phyloP scores from a whole-genome alignment of 2,329 filamentous ascomycete species.

The Dactylonectria macrodidyma region DNA sequence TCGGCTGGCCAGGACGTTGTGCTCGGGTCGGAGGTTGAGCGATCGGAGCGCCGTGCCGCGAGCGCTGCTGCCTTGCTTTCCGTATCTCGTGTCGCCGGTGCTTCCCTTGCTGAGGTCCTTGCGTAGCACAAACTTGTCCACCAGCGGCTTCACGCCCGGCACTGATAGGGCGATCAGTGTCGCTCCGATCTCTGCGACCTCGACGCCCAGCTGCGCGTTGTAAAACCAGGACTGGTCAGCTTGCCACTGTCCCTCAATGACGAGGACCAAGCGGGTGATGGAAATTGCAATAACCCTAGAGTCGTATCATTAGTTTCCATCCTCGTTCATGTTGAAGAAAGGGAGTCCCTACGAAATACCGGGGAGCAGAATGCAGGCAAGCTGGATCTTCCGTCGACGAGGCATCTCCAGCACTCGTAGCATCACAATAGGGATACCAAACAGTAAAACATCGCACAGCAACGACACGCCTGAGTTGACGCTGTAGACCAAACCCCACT shows the following conservation, averaged over 20 bases:
- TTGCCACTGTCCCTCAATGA: slow-evolving; percentile 63
- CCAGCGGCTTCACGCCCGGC: slow-evolving; percentile 64
- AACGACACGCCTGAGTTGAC: slow-evolving; percentile 66
- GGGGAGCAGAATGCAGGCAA: slow-evolving; percentile 63
- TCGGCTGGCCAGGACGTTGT: slow-evolving; percentile 47
- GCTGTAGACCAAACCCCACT: slow-evolving; percentile 67
- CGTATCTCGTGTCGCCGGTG: slow-evolving; percentile 43
- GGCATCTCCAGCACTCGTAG: slow-evolving; percentile 62
- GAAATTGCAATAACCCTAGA: slow-evolving; percentile 65
- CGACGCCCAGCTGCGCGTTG: slow-evolving; percentile 64
- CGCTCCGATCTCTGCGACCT: slow-evolving; percentile 65
- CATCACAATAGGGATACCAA: slow-evolving; percentile 65
- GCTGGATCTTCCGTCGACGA: slow-evolving; percentile 60
- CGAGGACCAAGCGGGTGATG: slow-evolving; percentile 61
- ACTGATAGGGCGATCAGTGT: slow-evolving; percentile 67
- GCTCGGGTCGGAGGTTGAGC: slow-evolving; percentile 49
- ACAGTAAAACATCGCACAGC: slow-evolving; percentile 65
- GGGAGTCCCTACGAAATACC: slow-evolving; percentile 60
- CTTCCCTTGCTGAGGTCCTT: slow-evolving; percentile 41
- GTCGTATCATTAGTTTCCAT: slow-evolving; percentile 16
- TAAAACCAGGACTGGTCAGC: slow-evolving; percentile 66
- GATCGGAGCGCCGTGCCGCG: slow-evolving; percentile 50
- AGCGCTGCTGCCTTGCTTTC: slow-evolving; percentile 38
- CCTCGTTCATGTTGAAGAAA: too few species aligned
- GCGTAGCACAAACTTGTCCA: slow-evolving; percentile 53